phyloP scores from a whole-genome alignment of 306 rosid genomes.

The Lathyrus aphaca region DNA sequence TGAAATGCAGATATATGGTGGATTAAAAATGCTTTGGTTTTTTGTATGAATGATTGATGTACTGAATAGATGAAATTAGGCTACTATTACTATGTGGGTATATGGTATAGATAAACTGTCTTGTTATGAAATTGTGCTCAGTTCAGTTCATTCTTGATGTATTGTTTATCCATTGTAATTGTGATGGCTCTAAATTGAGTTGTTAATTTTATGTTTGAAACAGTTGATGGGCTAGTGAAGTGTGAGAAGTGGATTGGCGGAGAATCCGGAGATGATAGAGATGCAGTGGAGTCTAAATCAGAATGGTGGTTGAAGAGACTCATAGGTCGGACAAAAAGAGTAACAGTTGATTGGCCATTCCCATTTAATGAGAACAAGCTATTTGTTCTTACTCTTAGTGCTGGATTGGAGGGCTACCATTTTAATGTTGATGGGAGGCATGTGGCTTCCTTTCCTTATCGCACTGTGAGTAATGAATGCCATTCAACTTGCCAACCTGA shows the following conservation, averaged over 20 bases:
- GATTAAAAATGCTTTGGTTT: neutral
- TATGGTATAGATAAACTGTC: slow-evolving; percentile 11
- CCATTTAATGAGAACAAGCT: slow-evolving; percentile 79
- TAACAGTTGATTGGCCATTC: slow-evolving; percentile 84
- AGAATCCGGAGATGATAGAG: slow-evolving; percentile 42
- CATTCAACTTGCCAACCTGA: slow-evolving; percentile 27
- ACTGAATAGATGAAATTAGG: neutral
- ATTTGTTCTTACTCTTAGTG: slow-evolving; percentile 87
- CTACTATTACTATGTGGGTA: neutral
- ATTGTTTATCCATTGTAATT: slow-evolving; percentile 11
- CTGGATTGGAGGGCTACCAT: slow-evolving; percentile 97
- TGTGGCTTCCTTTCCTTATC: slow-evolving; percentile 86
- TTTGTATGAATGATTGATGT: slow-evolving; percentile 24
- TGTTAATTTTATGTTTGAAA: slow-evolving; percentile 44
- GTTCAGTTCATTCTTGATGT: slow-evolving; percentile 3
- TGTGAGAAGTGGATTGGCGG: slow-evolving; percentile 96
- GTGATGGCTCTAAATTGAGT: slow-evolving; percentile 40
- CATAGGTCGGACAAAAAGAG: slow-evolving; percentile 75
- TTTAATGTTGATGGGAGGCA: slow-evolving; percentile 93
- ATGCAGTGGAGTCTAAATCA: slow-evolving; percentile 63
- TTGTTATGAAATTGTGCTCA: neutral
- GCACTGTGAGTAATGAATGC: slow-evolving; percentile 68
- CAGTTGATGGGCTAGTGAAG: slow-evolving; percentile 92
- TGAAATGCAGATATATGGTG: neutral
- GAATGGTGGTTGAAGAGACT: slow-evolving; percentile 88